A percentile compares a stretch with the other conserved stretches of the same genome.
These are phyloP conservation scores for Fusarium nelsonii DNA, from an alignment of 2,329 filamentous ascomycete genomes.

Conservation along the genomic window DNA sequence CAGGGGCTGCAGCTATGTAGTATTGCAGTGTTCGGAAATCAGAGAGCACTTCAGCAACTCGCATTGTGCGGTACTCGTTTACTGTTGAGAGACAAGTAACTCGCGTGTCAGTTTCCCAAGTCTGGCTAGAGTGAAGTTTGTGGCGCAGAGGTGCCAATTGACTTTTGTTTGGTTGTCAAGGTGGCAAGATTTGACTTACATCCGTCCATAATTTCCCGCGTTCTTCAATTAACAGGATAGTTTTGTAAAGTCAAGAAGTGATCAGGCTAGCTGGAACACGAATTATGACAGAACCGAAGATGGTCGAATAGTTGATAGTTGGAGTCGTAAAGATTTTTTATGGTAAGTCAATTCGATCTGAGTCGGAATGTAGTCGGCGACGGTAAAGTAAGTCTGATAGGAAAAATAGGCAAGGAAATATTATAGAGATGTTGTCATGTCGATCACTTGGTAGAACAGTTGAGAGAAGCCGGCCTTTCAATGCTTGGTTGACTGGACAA, in stretches of 20 bases:
- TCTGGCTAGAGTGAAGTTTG: not conserved
- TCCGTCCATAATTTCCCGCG: slow-evolving; percentile 43
- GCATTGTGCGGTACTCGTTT: slow-evolving; percentile 69
- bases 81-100: slow-evolving; percentile 56
- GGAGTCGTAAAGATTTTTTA: slow-evolving; percentile 10
- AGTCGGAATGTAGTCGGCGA: slow-evolving; percentile 20
- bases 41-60: slow-evolving; percentile 71
- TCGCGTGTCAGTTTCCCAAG: slow-evolving; percentile 39
- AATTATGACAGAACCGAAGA: slow-evolving; percentile 5
- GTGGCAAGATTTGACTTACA: slow-evolving; percentile 40
- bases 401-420: slow-evolving; percentile 31
- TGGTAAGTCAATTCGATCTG: slow-evolving; percentile 12
- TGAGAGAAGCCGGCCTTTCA: slow-evolving; percentile 48
- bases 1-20: slow-evolving; percentile 69
- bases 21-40: slow-evolving; percentile 73
- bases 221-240: slow-evolving; percentile 12
- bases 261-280: slow-evolving; percentile 7
- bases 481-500: slow-evolving; percentile 41
- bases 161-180: slow-evolving; percentile 14
- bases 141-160: slow-evolving; percentile 15
- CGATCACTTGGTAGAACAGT: slow-evolving; percentile 39
- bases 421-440: slow-evolving; percentile 39
- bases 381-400: slow-evolving; percentile 7
- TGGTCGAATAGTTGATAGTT: not conserved
- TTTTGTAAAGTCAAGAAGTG: slow-evolving; percentile 14